Base-by-base conservation (phyloP, 1,139 yeast species). In the Kodamaea arcana region DNA sequence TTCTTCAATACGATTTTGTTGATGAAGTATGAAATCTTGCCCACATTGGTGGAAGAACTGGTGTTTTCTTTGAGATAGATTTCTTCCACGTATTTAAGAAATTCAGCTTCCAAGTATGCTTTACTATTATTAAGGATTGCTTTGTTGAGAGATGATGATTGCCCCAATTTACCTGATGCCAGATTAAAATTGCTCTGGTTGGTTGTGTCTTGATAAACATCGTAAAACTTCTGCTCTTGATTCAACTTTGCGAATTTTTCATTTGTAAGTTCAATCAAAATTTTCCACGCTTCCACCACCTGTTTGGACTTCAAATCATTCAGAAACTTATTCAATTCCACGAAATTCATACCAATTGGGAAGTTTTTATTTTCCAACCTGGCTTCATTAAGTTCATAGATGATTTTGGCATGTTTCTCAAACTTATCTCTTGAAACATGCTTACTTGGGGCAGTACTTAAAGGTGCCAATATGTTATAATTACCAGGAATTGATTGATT, bases 371-470 rank as follows among this genome's bases (percentile, higher is more conserved):
- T 60, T 4, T 65, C 57, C 45, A 82, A 74, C 44, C 95, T 70
- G 12, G 83, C 65, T 44, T 82, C 83, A 52, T 87, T 88, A 46
- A 87, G 69, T 30, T 74, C 73, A 46, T 80, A 77, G 26, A 88
- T 73, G 8, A 83, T 75, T 41, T 76, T 78, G 0, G 95, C 95
- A 54, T 82, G 78, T 36, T 70, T 71, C 50, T 83, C 92, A 48
- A 83, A 87, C 48, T 78, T 80, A 38, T 79, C 82, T 45, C 76
- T 54, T 10, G 69, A 56, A 32, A 65, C 49, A 35, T 63, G 69
- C 40, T 60, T 63, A 21, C 60, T 46, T 4, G 59, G 46, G 3
- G 58, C 42, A 24, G 21, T 34, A 15, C 24, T 30, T 39, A 66
- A 53, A 4, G 71, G 69, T 5, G 69, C 48, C 36, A 67, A 54